Evolutionary conservation across 768 basidiomycete genomes (phyloP).

Genomic region (Leccinum disarticulatum): DNA sequence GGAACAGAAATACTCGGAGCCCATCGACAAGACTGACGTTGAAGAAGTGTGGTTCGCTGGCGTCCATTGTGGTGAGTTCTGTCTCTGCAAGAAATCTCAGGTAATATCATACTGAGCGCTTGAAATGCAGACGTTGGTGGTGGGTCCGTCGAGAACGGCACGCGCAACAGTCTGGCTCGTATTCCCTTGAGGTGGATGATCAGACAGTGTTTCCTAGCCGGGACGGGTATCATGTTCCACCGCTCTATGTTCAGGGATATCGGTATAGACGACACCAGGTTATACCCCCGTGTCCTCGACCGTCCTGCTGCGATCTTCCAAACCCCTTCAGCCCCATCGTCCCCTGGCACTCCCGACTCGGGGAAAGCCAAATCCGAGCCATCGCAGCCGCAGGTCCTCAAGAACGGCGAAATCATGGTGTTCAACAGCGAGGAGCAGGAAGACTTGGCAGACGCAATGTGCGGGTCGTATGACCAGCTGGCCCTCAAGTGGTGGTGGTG

Average conservation of each 20-base stretch:
- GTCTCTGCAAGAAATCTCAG: background rate
- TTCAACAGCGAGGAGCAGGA: slow-evolving; percentile 57
- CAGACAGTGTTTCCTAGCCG: slow-evolving; percentile 57
- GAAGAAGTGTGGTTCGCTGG: slow-evolving; percentile 84
- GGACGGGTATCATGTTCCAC: slow-evolving; percentile 61
- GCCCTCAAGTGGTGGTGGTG: slow-evolving; percentile 54
- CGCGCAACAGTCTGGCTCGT: slow-evolving; percentile 60
- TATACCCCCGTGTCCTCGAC: slow-evolving; percentile 45
- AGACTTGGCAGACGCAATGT: slow-evolving; percentile 58
- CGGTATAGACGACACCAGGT: slow-evolving; percentile 47
- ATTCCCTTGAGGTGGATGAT: slow-evolving; percentile 81
- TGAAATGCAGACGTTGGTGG: slow-evolving; percentile 71
- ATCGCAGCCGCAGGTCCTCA: slow-evolving; percentile 16
- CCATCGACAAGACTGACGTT: slow-evolving; percentile 51
- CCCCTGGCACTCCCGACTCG: slow-evolving; percentile 13
- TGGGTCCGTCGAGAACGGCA: slow-evolving; percentile 59
- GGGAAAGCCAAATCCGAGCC: slow-evolving; percentile 9
- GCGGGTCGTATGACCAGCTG: slow-evolving; percentile 58
- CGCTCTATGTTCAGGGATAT: slow-evolving; percentile 40
- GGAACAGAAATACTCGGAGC: slow-evolving; percentile 40
- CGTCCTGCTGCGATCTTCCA: slow-evolving; percentile 40
- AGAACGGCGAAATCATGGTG: slow-evolving; percentile 12
- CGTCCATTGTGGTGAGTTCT: slow-evolving; percentile 61
- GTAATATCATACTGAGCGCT: background rate
- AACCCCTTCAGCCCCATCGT: slow-evolving; percentile 16